Percentiles rank a stretch among this genome's conserved stretches.
Conservation (phyloP, 352 stramenopile genomes). For the Pythium phragmiticola region DNA sequence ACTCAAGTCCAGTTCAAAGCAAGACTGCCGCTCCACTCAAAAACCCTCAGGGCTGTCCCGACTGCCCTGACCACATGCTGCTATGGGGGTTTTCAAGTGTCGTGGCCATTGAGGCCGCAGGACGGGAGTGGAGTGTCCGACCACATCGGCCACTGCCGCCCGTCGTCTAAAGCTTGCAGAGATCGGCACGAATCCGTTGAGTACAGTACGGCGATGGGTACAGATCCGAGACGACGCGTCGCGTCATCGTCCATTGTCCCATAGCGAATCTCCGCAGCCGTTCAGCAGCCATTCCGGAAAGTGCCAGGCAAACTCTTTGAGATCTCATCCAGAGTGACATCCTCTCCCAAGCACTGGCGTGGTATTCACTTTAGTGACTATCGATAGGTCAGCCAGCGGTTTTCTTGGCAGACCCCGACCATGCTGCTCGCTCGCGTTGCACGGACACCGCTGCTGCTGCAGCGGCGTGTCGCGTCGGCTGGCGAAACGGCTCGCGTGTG, state of each 20-base stretch:
- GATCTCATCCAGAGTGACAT: conserved; percentile 7
- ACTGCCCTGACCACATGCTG: conserved; percentile 7
- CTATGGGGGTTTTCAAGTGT: not conserved
- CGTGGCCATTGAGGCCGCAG: no score
- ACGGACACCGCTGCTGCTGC: not conserved
- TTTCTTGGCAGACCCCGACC: not conserved
- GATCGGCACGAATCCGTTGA: not conserved
- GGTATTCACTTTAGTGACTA: not conserved
- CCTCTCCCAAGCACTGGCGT: not conserved
- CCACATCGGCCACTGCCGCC: no score
- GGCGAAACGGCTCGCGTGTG: not conserved
- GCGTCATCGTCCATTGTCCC: not conserved
- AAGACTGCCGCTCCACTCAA: not conserved
- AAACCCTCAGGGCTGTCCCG: conserved; percentile 2
- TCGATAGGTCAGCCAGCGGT: not conserved
- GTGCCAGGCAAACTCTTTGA: not conserved
- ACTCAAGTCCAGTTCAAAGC: not conserved
- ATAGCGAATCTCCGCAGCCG: not conserved
- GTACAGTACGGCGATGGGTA: not conserved
- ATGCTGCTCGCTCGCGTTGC: conserved; percentile 2
- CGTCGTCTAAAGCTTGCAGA: no score
- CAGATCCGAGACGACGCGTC: not conserved
- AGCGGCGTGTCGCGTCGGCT: not conserved
- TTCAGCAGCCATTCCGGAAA: not conserved
- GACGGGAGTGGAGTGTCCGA: no score